Base-by-base conservation (phyloP, 768 basidiomycete species). In the Boletus vermiculosoides region DNA sequence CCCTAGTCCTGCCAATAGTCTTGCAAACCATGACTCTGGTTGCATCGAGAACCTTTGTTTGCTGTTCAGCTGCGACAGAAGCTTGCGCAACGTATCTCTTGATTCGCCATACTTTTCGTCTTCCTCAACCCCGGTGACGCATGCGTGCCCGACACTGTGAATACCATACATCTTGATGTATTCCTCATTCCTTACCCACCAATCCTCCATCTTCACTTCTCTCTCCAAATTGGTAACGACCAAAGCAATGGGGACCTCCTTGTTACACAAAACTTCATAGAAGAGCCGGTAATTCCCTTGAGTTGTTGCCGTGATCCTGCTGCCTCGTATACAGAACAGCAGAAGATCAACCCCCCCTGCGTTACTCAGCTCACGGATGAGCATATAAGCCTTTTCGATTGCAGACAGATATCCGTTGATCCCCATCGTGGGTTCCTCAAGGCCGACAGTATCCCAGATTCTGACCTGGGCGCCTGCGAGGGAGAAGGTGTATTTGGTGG, bases 191-290 rank as follows among this genome's bases (percentile, higher is more conserved):
- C 68, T 60, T 11, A 0, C 13, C 74, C 73, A 74, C 73, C 74
- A 76, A n/a, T 62, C 46, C 45, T 74, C 74, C 73, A 75, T 74
- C 28, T n/a, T 42, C 7, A 11, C 10, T 23, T 75, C 66, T 42
- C 71, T 71, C 62, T 77, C 78, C 25, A 79, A 58, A 28, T 77
- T 69, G 6, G 77, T 79, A 46, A 80, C 59, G 28, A 74, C 73
- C 23, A 79, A 51, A 0, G 76, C 67, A 18, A 75, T 70, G 12
- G 78, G 79, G 6, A 80, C 78, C 39, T 69, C 46, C 39, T 63
- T 62, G 49, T 66, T 64, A 49, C 77, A 79, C 13, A 79, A 66
- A 33, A 77, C 67, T 42, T 79, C 71, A 16, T 68, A 40, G 58
- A 78, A 78, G 10, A 78, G 63, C 13, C 65, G 63, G 63, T 75